A percentile compares a stretch with the other conserved stretches of the same genome.
Conservation (phyloP, 1,139 yeast genomes). For the Candida tetrigidarum region DNA sequence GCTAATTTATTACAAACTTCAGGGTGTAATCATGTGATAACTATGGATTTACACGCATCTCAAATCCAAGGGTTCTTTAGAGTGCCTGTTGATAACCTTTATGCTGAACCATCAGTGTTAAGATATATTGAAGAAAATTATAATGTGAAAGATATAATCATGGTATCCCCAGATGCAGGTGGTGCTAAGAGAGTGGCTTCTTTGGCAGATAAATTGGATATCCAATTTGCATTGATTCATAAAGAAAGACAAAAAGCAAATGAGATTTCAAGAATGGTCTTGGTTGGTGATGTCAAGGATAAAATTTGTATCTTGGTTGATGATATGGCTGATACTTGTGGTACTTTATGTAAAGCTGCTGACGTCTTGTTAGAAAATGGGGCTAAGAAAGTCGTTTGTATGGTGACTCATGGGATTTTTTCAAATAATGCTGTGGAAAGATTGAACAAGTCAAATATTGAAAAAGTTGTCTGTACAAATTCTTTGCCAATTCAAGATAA, state of each 20-base stretch:
- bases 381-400: conserved; percentile 87
- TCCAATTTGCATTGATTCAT: conserved; percentile 94
- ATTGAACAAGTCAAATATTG: conserved; percentile 77
- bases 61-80: conserved; percentile 98
- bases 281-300: conserved; percentile 92
- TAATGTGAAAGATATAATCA: conserved; percentile 68
- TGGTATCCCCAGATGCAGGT: conserved; percentile 98
- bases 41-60: conserved; percentile 97
- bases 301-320: conserved; percentile 91
- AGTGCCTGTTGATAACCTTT: conserved; percentile 94
- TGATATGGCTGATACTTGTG: conserved; percentile 99
- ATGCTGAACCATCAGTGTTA: conserved; percentile 94
- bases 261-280: conserved; percentile 92
- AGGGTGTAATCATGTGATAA: conserved; percentile 95
- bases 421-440: conserved; percentile 87
- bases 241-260: conserved; percentile 96
- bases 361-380: conserved; percentile 81
- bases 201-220: conserved; percentile 88
- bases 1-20: conserved; percentile 96
- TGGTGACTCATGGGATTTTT: conserved; percentile 94
- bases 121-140: conserved; percentile 82
- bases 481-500: conserved; percentile 92
- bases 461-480: conserved; percentile 88
- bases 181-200: conserved; percentile 99
- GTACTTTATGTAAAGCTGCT: conserved; percentile 95